Percentiles rank a stretch among this genome's conserved stretches.
Conservation (phyloP, 257 asterid species). For the Solanum virginianum region DNA sequence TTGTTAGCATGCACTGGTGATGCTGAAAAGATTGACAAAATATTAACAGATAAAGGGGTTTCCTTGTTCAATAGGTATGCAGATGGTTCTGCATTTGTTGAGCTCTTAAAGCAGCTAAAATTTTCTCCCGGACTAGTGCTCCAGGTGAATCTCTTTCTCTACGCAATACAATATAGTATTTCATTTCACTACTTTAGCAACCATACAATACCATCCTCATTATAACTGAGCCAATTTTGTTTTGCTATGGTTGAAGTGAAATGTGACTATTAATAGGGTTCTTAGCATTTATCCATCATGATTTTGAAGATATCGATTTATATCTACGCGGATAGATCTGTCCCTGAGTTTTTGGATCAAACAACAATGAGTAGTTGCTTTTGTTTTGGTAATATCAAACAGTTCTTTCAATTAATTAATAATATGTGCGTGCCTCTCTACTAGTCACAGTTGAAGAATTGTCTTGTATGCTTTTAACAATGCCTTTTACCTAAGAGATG, state of each 20-base stretch:
- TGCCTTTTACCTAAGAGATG: neutral
- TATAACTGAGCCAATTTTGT: neutral
- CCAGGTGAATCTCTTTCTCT: conserved; percentile 31
- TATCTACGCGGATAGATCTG: neutral
- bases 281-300: neutral
- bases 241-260: neutral
- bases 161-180: neutral
- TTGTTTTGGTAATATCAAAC: neutral
- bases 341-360: neutral
- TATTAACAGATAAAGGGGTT: conserved; percentile 42
- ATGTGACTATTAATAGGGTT: neutral
- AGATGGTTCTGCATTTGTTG: conserved; percentile 53
- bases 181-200: neutral
- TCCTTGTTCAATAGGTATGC: conserved; percentile 37
- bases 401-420: neutral
- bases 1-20: conserved; percentile 23
- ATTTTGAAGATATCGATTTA: neutral
- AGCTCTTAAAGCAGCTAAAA: conserved; percentile 42
- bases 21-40: conserved; percentile 20
- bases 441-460: neutral
- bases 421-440: neutral
- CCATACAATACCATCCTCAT: neutral
- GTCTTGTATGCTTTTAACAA: neutral
- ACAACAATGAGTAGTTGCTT: neutral
- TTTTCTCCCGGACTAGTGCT: conserved; percentile 31